Conservation (phyloP, 495 filamentous ascomycete genomes). For the Penicillium cinerascens region DNA sequence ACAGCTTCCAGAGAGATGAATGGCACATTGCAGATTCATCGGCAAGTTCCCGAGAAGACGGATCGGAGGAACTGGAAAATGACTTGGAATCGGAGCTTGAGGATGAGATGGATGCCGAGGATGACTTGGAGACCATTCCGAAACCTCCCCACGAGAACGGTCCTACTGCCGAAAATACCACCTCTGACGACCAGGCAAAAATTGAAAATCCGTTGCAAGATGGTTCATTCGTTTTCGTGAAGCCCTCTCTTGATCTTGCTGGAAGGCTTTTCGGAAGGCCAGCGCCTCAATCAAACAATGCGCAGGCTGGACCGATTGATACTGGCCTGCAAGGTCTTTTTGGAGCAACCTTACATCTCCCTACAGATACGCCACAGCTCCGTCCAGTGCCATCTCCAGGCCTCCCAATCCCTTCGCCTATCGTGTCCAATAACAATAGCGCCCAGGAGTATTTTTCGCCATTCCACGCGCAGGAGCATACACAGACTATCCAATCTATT, state of each 20-base stretch:
- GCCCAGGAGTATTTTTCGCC: constrained; percentile 32
- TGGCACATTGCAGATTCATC: constrained; percentile 72
- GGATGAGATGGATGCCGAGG: constrained; percentile 26
- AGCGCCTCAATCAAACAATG: constrained; percentile 1
- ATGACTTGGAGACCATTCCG: constrained; percentile 18
- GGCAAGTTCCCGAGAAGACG: constrained; percentile 57
- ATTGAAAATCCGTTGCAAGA: constrained; percentile 19
- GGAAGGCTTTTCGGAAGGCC: constrained; percentile 9
- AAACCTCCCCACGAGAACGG: constrained; percentile 8
- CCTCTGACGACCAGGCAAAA: constrained; percentile 12
- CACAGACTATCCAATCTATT: constrained; percentile 1
- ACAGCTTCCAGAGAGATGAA: constrained; percentile 60
- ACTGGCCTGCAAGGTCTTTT: constrained; percentile 1
- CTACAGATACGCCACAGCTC: constrained; percentile 43
- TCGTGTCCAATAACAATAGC: constrained; percentile 28
- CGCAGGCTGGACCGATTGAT: background rate
- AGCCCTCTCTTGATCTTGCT: constrained; percentile 19
- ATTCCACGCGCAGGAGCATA: constrained; percentile 6
- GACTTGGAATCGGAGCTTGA: constrained; percentile 42
- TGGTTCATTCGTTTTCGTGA: constrained; percentile 12
- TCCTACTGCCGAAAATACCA: constrained; percentile 4
- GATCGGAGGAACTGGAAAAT: constrained; percentile 26
- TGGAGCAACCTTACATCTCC: constrained; percentile 13
- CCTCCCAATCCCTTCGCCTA: constrained; percentile 45
- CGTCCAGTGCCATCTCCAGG: constrained; percentile 44